A percentile compares a stretch with the other conserved stretches of the same genome.
Evolutionary conservation across 2,329 filamentous ascomycete genomes (phyloP).

Genomic region (Chaetomium sp.): DNA sequence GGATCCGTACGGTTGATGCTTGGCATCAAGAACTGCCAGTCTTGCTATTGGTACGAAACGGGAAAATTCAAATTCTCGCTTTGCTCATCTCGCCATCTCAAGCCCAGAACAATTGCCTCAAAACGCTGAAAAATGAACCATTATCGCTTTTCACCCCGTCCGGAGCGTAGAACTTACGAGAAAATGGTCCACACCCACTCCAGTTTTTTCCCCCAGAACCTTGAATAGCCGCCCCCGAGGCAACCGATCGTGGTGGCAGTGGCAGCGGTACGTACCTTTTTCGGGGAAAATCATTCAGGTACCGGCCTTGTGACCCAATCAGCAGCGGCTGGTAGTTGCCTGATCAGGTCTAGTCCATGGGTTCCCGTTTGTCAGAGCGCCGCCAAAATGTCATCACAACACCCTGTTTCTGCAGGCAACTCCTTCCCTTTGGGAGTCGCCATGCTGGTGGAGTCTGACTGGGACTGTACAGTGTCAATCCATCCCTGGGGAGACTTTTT

Average conservation of each 20-base stretch:
- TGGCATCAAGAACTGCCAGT: neutral
- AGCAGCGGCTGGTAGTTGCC: slow-evolving; percentile 20
- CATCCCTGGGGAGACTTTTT: neutral
- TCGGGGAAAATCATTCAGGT: slow-evolving; percentile 19
- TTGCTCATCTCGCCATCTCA: neutral
- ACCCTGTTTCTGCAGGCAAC: slow-evolving; percentile 17
- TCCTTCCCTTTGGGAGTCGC: slow-evolving; percentile 14
- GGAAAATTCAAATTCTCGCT: neutral
- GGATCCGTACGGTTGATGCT: no score
- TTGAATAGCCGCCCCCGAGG: slow-evolving; percentile 23
- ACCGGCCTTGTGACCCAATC: slow-evolving; percentile 26
- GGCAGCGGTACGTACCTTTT: slow-evolving; percentile 10
- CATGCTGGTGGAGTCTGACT: slow-evolving; percentile 12
- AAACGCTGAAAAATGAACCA: neutral
- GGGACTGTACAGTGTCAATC: slow-evolving; percentile 16
- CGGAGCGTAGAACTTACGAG: neutral
- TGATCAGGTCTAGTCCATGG: slow-evolving; percentile 14
- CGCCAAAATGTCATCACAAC: slow-evolving; percentile 22
- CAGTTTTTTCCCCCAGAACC: slow-evolving; percentile 18
- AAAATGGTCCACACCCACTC: slow-evolving; percentile 3
- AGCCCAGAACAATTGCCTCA: neutral
- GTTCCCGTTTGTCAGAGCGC: slow-evolving; percentile 19
- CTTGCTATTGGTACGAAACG: neutral
- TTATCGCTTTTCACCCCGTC: no score
- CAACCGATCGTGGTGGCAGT: slow-evolving; percentile 2